Percentiles rank a stretch among this genome's conserved stretches.
These are phyloP conservation scores for Lotmaria passim DNA, from an alignment of 208 protist genomes.

Conservation along the genomic window DNA sequence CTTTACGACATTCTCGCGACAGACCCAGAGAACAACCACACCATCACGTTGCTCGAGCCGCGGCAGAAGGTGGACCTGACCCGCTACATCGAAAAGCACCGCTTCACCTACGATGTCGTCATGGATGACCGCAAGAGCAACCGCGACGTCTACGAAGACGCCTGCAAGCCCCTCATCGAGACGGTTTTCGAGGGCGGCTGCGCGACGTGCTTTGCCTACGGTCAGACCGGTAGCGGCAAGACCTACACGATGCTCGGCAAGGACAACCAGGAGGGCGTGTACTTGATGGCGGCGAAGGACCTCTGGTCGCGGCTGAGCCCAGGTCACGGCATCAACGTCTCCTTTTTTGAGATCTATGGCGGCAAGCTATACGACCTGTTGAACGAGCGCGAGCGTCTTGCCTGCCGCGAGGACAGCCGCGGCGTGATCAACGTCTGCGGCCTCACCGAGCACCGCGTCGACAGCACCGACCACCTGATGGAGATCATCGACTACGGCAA, in stretches of 20 bases:
- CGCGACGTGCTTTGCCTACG: conserved; percentile 94
- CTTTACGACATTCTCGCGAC: conserved; percentile 91
- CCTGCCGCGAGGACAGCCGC: conserved; percentile 94
- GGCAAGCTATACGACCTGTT: conserved; percentile 85
- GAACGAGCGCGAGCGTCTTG: conserved; percentile 76
- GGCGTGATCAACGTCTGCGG: conserved; percentile 83
- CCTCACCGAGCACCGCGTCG: conserved; percentile 76
- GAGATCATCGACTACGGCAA: conserved; percentile 91
- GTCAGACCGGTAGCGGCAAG: conserved; percentile 94
- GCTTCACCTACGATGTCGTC: conserved; percentile 96
- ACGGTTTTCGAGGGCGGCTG: conserved; percentile 91
- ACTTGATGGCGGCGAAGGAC: conserved; percentile 76
- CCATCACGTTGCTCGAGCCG: conserved; percentile 84
- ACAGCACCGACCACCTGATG: conserved; percentile 68
- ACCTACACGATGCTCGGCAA: conserved; percentile 93
- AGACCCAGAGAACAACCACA: conserved; percentile 80
- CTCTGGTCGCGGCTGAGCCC: conserved; percentile 77
- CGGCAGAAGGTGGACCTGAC: conserved; percentile 96
- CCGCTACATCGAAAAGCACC: conserved; percentile 97
- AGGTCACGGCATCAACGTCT: conserved; percentile 65
- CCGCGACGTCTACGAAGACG: conserved; percentile 88
- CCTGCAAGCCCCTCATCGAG: conserved; percentile 92
- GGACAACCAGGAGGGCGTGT: conserved; percentile 84
- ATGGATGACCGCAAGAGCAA: conserved; percentile 94
- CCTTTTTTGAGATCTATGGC: conserved; percentile 92